phyloP scores from a whole-genome alignment of 2,329 filamentous ascomycete species.

The Parastagonospora nodorum region DNA sequence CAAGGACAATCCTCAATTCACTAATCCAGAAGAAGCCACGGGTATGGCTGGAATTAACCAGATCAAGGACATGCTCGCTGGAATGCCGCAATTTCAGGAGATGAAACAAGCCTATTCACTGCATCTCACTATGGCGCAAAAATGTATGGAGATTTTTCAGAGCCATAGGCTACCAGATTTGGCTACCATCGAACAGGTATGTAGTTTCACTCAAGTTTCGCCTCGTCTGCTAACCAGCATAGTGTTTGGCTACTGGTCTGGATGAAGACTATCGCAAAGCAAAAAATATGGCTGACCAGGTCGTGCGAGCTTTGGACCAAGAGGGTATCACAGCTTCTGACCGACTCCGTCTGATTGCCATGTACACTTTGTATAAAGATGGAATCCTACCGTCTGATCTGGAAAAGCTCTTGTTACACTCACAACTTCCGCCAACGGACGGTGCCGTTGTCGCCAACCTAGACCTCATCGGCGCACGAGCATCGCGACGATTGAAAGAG shows the following conservation, averaged over 20 bases:
- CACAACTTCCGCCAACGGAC: constrained; percentile 75
- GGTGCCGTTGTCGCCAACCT: constrained; percentile 76
- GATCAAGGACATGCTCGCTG: constrained; percentile 96
- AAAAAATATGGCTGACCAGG: constrained; percentile 83
- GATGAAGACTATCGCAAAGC: constrained; percentile 92
- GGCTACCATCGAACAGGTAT: constrained; percentile 80
- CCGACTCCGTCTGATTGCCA: constrained; percentile 79
- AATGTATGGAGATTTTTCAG: constrained; percentile 94
- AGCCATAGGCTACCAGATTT: constrained; percentile 83
- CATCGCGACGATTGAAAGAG: constrained; percentile 77
- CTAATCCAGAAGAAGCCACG: constrained; percentile 70
- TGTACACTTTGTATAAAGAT: constrained; percentile 85
- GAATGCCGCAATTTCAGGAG: constrained; percentile 90
- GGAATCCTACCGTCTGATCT: constrained; percentile 85
- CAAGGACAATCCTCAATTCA: constrained; percentile 89
- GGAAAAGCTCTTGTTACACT: constrained; percentile 80
- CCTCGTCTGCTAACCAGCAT: constrained; percentile 2
- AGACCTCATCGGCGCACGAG: constrained; percentile 77
- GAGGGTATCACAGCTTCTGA: constrained; percentile 73
- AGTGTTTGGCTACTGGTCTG: constrained; percentile 83
- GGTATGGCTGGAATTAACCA: constrained; percentile 87
- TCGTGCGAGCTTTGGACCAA: constrained; percentile 88
- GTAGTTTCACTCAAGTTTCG: neutral
- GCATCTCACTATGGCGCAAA: constrained; percentile 94
- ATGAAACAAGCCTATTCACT: constrained; percentile 95